Conservation (phyloP, 2,329 filamentous ascomycete genomes). For the Alternaria arborescens region DNA sequence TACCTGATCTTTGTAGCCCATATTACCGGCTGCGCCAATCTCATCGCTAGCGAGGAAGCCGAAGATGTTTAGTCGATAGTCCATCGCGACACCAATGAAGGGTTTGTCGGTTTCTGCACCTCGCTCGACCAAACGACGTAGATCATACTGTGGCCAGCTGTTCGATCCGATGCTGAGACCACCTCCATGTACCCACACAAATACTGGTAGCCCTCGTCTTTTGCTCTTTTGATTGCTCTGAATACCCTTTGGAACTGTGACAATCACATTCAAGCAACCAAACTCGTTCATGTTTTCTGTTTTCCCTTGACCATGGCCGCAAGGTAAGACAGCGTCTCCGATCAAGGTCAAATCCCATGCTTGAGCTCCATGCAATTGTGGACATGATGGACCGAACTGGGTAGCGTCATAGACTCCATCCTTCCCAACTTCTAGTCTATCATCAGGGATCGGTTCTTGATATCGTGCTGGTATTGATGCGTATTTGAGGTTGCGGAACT, state of each 20-base stretch:
- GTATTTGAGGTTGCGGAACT: conserved; percentile 51
- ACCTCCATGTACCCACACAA: conserved; percentile 65
- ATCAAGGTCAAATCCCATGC: conserved; percentile 39
- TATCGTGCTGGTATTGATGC: conserved; percentile 46
- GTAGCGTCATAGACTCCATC: conserved; percentile 43
- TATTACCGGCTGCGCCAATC: conserved; percentile 49
- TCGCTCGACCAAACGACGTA: conserved; percentile 55
- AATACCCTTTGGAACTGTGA: conserved; percentile 41
- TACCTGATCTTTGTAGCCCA: conserved; percentile 48
- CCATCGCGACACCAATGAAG: conserved; percentile 54
- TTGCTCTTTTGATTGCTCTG: neutral
- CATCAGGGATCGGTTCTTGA: conserved; percentile 36
- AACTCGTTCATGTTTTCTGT: conserved; percentile 45
- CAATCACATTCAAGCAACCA: conserved; percentile 46
- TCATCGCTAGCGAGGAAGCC: conserved; percentile 57
- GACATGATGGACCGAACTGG: conserved; percentile 49
- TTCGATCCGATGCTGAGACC: conserved; percentile 60
- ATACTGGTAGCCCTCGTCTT: conserved; percentile 55
- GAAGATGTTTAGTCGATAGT: conserved; percentile 44
- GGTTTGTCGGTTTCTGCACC: conserved; percentile 55
- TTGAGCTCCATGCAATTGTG: conserved; percentile 44
- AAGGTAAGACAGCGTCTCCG: conserved; percentile 26
- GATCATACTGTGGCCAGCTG: conserved; percentile 62
- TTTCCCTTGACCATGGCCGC: conserved; percentile 23
- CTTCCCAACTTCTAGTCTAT: conserved; percentile 10